Conservation (phyloP, 768 basidiomycete species). For the Leccinum sublutescens region DNA sequence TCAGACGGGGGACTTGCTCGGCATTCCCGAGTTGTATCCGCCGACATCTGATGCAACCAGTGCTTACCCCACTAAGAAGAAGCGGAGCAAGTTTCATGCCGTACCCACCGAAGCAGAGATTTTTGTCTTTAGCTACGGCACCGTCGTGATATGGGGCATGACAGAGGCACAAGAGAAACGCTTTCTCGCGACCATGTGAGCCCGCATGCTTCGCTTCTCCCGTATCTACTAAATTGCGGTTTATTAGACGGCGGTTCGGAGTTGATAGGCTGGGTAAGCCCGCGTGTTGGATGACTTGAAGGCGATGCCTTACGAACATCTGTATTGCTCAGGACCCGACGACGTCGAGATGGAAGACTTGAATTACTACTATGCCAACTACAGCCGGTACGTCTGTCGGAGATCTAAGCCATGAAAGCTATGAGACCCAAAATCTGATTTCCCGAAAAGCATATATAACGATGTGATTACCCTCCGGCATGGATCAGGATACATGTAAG, state of each 20-base stretch:
- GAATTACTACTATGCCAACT: constrained; percentile 96
- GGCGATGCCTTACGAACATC: constrained; percentile 1
- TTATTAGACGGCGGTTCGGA: constrained; percentile 85
- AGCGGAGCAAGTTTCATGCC: constrained; percentile 66
- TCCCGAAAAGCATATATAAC: constrained; percentile 76
- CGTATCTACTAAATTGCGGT: constrained; percentile 2
- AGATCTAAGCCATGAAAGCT: constrained; percentile 22
- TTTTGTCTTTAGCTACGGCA: constrained; percentile 92
- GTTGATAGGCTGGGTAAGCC: constrained; percentile 75
- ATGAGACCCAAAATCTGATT: constrained; percentile 24
- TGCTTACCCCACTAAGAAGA: constrained; percentile 41
- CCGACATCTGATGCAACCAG: constrained; percentile 30
- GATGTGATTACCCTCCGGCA: constrained; percentile 94
- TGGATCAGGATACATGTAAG: constrained; percentile 94
- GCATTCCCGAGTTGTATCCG: constrained; percentile 62
- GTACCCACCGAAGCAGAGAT: constrained; percentile 78
- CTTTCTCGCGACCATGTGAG: constrained; percentile 88
- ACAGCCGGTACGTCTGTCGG: constrained; percentile 66
- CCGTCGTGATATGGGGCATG: constrained; percentile 98
- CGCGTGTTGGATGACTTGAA: not conserved
- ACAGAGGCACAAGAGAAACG: constrained; percentile 88
- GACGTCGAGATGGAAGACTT: constrained; percentile 95
- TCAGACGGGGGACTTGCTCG: constrained; percentile 68
- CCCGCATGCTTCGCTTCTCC: constrained; percentile 11
- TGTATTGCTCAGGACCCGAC: constrained; percentile 59